phyloP scores from a whole-genome alignment of 2,329 filamentous ascomycete species.

The Graphiopsis chlorocephala region DNA sequence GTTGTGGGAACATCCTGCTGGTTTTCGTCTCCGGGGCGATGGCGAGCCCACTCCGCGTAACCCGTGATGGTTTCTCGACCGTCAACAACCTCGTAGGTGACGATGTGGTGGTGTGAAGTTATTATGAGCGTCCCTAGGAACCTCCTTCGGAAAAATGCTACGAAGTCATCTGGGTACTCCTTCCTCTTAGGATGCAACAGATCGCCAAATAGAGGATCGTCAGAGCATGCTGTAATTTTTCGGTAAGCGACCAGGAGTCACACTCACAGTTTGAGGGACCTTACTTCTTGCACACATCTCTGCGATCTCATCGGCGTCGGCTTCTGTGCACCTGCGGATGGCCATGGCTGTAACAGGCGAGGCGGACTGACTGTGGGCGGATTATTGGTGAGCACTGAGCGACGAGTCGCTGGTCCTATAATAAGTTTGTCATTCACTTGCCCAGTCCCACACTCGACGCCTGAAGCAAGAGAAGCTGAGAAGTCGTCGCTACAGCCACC shows the following conservation, averaged over 20 bases:
- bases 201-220: slow-evolving; percentile 34
- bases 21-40: not conserved
- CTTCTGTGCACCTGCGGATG: not conserved
- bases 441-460: not conserved
- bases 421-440: not conserved
- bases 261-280: not conserved
- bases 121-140: not conserved
- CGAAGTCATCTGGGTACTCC: slow-evolving; percentile 28
- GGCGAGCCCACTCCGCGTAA: slow-evolving; percentile 3
- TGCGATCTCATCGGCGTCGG: not conserved
- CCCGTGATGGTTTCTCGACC: not conserved
- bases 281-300: slow-evolving; percentile 6
- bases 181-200: slow-evolving; percentile 35
- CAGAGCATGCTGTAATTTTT: slow-evolving; percentile 27
- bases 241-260: not conserved
- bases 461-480: not conserved
- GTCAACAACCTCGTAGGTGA: not conserved
- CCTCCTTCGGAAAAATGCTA: slow-evolving; percentile 27
- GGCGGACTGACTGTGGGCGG: not conserved
- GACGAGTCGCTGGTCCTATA: not conserved
- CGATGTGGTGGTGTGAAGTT: not conserved
- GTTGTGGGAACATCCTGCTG: not conserved
- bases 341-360: not conserved
- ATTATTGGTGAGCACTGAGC: not conserved
- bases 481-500: not conserved